Base-by-base conservation (phyloP, 2,329 filamentous ascomycete species). In the Ophiocordyceps polyrhachis-furcata region DNA sequence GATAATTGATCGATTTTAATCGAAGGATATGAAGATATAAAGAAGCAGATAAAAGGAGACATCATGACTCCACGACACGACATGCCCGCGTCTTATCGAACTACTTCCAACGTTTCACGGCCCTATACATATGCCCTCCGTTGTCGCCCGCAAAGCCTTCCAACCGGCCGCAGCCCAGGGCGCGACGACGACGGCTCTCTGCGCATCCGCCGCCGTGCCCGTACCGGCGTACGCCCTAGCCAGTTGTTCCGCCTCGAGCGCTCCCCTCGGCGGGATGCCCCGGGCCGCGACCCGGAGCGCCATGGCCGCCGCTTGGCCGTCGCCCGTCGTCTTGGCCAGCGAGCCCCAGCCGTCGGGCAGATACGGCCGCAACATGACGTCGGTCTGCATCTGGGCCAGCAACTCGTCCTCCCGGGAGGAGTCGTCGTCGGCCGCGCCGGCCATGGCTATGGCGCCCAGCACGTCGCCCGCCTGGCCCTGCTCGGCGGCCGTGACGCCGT, bases 291-390 rank as follows among this genome's bases (percentile, higher is more conserved):
- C 84, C 55, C 79, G 72, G 48, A 93, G 67, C 2, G 87, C 84
- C 77, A 94, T 87, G 51, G 83, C 76, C 3, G 83, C 80, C 0
- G 69, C 63, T 45, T 70, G 64, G n/a, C 65, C 62, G 44, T 67
- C 62, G 2, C 70, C 73, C 0, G 71, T 72, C 0, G 73, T 60
- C 35, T 76, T 70, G 0, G 83, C 77, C 21, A 96, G 67, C 43
- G 81, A 71, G 40, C 76, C 72, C 91, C 91, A 98, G 0, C 86
- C 84, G 44, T 83, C 75, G 0, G 87, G 78, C 47, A 87, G 72
- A 47, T 80, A 71, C 0, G 91, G 91, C 43, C 83, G 74, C 20
- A 95, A 70, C 74, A 95, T 81, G 17, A 94, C 74, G 45, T 86
- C 80, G 15, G 71, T 75, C 55, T 85, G 79, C 1, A 83, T 74